A percentile compares a stretch with the other conserved stretches of the same genome.
phyloP scores from a whole-genome alignment of 441 rosid species.

The Croton setiger region DNA sequence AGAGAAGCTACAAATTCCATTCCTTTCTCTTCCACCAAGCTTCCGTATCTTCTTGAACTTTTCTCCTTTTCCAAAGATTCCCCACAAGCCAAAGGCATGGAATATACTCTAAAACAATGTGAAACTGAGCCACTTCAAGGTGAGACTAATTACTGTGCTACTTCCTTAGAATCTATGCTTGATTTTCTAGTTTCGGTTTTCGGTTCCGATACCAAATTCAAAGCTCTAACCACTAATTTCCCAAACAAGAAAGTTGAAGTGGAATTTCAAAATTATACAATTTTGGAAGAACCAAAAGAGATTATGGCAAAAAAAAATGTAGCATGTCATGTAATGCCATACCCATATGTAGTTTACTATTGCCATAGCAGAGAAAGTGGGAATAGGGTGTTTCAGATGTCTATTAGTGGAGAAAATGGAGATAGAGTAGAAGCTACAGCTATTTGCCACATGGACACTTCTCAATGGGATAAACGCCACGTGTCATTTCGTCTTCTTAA shows the following conservation, averaged over 20 bases:
- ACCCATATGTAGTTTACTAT: constrained; percentile 67
- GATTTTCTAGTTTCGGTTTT: constrained; percentile 45
- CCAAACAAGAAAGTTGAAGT: neutral
- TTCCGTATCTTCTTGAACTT: constrained; percentile 46
- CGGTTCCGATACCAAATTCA: constrained; percentile 35
- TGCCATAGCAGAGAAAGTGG: constrained; percentile 58
- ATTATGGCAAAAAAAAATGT: constrained; percentile 35
- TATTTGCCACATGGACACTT: constrained; percentile 77
- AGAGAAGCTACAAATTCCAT: constrained; percentile 53
- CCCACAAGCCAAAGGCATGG: constrained; percentile 68
- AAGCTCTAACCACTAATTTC: constrained; percentile 41
- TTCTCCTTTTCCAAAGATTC: constrained; percentile 55
- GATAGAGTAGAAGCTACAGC: constrained; percentile 45
- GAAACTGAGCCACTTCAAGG: constrained; percentile 42
- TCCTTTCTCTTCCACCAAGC: constrained; percentile 55
- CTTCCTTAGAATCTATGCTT: constrained; percentile 72
- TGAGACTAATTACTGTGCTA: constrained; percentile 55
- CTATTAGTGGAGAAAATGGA: constrained; percentile 44
- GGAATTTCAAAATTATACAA: constrained; percentile 49
- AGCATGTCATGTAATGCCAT: constrained; percentile 76
- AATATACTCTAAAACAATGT: constrained; percentile 51
- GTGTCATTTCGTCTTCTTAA: constrained; percentile 55
- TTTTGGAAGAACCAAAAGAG: constrained; percentile 38
- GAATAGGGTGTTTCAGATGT: constrained; percentile 42
- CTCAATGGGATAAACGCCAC: constrained; percentile 62